Percentiles rank a stretch among this genome's conserved stretches.
phyloP scores from a whole-genome alignment of 2,329 filamentous ascomycete genomes.

The Curvularia sp. region DNA sequence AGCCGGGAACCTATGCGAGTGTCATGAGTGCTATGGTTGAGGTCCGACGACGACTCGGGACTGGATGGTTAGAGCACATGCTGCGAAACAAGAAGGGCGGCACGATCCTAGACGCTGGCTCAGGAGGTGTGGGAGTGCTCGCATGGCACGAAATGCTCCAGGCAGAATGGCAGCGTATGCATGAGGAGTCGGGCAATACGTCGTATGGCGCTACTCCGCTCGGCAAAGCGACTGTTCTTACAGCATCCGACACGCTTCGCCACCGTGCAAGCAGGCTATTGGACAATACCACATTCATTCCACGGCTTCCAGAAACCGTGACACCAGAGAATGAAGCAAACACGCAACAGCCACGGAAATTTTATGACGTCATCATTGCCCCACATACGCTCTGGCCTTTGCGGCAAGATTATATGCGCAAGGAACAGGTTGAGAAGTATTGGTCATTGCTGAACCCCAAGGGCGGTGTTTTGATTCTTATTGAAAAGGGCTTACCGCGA shows the following conservation, averaged over 20 bases:
- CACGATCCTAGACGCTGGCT: slow-evolving; percentile 75
- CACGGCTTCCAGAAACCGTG: slow-evolving; percentile 86
- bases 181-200: slow-evolving; percentile 42
- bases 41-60: slow-evolving; percentile 74
- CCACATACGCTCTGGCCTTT: slow-evolving; percentile 81
- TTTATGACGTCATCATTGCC: slow-evolving; percentile 88
- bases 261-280: slow-evolving; percentile 78
- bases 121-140: slow-evolving; percentile 73
- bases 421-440: slow-evolving; percentile 81
- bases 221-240: slow-evolving; percentile 81
- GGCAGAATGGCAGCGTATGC: slow-evolving; percentile 80
- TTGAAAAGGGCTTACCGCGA: slow-evolving; percentile 89
- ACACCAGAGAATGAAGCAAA: slow-evolving; percentile 62
- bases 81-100: slow-evolving; percentile 67
- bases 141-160: slow-evolving; percentile 80
- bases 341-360: slow-evolving; percentile 65
- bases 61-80: slow-evolving; percentile 71
- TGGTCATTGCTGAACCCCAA: slow-evolving; percentile 86
- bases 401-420: slow-evolving; percentile 77
- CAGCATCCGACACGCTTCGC: slow-evolving; percentile 76
- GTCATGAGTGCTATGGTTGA: slow-evolving; percentile 73
- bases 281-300: slow-evolving; percentile 89
- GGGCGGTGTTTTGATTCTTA: slow-evolving; percentile 82
- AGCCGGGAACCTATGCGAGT: slow-evolving; percentile 75
- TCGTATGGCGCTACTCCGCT: slow-evolving; percentile 55